These are phyloP conservation scores for Halteria grandinella DNA, from an alignment of 73 alveolate genomes.

Conservation along the genomic window DNA sequence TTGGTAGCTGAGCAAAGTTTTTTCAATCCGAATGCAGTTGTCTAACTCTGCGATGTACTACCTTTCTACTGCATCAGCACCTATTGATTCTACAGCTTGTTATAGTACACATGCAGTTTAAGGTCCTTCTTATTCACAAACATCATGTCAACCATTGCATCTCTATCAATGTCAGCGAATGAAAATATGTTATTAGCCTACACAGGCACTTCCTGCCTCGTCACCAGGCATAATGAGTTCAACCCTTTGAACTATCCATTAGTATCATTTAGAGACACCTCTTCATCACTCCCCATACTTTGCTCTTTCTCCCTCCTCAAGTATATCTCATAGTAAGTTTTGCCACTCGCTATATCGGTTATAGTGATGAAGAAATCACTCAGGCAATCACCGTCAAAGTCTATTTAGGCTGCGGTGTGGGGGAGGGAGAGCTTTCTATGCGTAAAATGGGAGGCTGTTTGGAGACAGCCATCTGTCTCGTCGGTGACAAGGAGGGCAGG, in stretches of 20 bases:
- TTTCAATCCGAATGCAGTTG: slow-evolving; percentile 4
- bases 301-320: slow-evolving; percentile 27
- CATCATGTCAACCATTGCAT: slow-evolving; percentile 69
- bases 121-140: slow-evolving; percentile 55
- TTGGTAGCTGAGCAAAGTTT: slow-evolving; percentile 33
- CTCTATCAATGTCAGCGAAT: slow-evolving; percentile 76
- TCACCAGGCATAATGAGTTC: slow-evolving; percentile 26
- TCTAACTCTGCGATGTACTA: not conserved
- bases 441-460: too few relatives aligned
- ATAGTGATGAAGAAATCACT: slow-evolving; percentile 72
- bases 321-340: slow-evolving; percentile 39
- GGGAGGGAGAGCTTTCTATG: slow-evolving; percentile 47
- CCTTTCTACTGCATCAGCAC: too few relatives aligned
- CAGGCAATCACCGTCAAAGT: slow-evolving; percentile 75
- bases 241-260: slow-evolving; percentile 14
- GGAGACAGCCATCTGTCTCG: slow-evolving; percentile 56
- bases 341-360: slow-evolving; percentile 12
- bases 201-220: slow-evolving; percentile 38
- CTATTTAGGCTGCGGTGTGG: slow-evolving; percentile 63
- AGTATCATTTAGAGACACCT: not conserved
- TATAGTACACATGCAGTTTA: slow-evolving; percentile 26
- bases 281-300: too few relatives aligned
- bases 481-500: slow-evolving; percentile 27
- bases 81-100: slow-evolving; percentile 11
- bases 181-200: slow-evolving; percentile 16